Evolutionary conservation across 1,284 basidiomycete species (phyloP).

Genomic region (Sporisorium graminicola): DNA sequence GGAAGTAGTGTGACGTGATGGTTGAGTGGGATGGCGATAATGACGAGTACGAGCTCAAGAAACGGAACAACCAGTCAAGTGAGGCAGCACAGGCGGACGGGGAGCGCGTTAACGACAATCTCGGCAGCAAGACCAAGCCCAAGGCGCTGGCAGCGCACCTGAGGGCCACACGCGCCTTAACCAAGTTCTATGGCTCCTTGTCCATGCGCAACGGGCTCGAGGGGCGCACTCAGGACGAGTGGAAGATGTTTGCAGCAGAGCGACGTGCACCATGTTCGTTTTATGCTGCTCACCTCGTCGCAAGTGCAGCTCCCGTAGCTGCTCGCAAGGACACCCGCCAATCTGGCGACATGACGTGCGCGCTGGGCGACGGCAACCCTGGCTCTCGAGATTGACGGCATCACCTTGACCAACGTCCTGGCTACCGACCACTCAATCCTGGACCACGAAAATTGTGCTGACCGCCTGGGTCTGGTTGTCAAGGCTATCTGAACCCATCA

Average conservation of each 20-base stretch:
- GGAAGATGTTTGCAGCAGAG: constrained; percentile 1
- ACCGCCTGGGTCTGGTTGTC: constrained; percentile 5
- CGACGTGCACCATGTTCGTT: constrained; percentile 1
- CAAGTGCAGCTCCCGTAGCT: constrained; percentile 7
- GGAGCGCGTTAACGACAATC: constrained; percentile 6
- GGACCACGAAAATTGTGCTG: constrained; percentile 2
- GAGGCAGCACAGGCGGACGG: neutral
- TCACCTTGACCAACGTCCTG: constrained; percentile 4
- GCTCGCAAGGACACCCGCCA: neutral
- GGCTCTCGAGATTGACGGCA: constrained; percentile 5
- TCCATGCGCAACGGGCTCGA: constrained; percentile 5
- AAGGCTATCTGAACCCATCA: constrained; percentile 1
- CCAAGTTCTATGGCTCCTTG: constrained; percentile 9
- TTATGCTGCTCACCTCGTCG: constrained; percentile 5
- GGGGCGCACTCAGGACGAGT: neutral
- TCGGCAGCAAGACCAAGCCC: constrained; percentile 1
- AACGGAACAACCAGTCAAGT: neutral
- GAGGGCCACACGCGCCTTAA: constrained; percentile 1
- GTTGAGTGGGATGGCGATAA: constrained; percentile 1
- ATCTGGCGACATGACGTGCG: constrained; percentile 1
- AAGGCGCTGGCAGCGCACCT: constrained; percentile 7
- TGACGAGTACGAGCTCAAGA: constrained; percentile 7
- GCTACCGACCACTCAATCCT: constrained; percentile 4
- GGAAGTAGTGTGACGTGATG: constrained; percentile 6
- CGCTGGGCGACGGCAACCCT: constrained; percentile 7